Percentiles rank a stretch among this genome's conserved stretches.
These are phyloP conservation scores for Vanderwaltozyma yarrowii DNA, from an alignment of 805 yeast species.

Conservation along the genomic window DNA sequence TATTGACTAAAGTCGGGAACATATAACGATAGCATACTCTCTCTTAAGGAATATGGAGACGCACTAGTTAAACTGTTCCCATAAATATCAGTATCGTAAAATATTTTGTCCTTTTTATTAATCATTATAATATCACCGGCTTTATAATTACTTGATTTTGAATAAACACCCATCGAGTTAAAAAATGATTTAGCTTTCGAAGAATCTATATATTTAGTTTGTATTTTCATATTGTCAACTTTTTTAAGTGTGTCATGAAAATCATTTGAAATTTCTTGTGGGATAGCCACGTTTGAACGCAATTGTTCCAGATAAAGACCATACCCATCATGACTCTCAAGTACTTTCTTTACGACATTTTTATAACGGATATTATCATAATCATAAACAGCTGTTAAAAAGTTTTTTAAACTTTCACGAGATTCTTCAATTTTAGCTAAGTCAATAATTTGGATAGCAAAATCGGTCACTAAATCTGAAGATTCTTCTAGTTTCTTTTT, in stretches of 20 bases:
- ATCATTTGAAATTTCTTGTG: neutral
- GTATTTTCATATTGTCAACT: constrained; percentile 33
- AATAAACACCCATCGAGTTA: constrained; percentile 11
- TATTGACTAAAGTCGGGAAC: neutral
- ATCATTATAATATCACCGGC: constrained; percentile 51
- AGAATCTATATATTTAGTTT: constrained; percentile 44
- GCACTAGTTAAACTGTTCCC: constrained; percentile 28
- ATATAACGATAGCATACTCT: constrained; percentile 1
- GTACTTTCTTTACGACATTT: neutral
- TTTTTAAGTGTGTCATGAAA: constrained; percentile 32
- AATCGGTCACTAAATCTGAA: neutral
- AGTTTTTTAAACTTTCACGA: neutral
- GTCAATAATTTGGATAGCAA: constrained; percentile 1
- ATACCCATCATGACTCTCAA: neutral
- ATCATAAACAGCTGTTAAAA: neutral
- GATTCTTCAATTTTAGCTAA: neutral
- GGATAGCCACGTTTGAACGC: too few species aligned
- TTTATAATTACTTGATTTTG: constrained; percentile 1
- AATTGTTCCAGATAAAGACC: too few species aligned
- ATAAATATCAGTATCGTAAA: constrained; percentile 26
- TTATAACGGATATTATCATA: neutral
- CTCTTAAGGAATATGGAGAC: neutral
- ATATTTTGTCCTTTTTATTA: constrained; percentile 29
- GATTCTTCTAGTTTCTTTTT: neutral
- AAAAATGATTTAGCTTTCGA: constrained; percentile 28